These are phyloP conservation scores for Grifola frondosa DNA, from an alignment of 1,284 basidiomycete species.

Conservation along the genomic window DNA sequence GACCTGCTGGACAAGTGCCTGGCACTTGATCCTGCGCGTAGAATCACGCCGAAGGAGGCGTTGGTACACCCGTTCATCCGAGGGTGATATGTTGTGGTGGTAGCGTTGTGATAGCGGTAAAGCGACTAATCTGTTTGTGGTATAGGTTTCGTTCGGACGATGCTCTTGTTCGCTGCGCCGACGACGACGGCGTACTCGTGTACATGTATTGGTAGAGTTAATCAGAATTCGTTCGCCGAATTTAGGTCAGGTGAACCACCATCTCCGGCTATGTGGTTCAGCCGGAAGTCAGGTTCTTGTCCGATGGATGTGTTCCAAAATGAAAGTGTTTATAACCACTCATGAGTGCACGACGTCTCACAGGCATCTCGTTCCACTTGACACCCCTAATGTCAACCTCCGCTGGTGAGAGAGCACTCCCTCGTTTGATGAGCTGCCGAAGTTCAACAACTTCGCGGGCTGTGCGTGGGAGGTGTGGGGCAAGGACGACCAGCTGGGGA, in stretches of 20 bases:
- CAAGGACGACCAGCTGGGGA: slow-evolving; percentile 66
- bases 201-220: too few species aligned
- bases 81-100: slow-evolving; percentile 39
- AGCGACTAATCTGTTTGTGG: slow-evolving; percentile 2
- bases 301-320: too few species aligned
- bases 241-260: too few species aligned
- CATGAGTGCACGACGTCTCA: slow-evolving; percentile 6
- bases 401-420: slow-evolving; percentile 32
- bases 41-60: slow-evolving; percentile 88
- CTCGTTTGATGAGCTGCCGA: slow-evolving; percentile 60
- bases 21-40: slow-evolving; percentile 83
- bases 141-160: not conserved
- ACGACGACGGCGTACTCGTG: too few species aligned
- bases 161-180: too few species aligned
- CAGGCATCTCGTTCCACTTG: slow-evolving; percentile 8
- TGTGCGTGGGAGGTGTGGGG: slow-evolving; percentile 79
- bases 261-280: too few species aligned
- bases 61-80: slow-evolving; percentile 86
- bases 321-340: too few species aligned
- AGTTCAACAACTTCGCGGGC: slow-evolving; percentile 54
- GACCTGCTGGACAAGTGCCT: slow-evolving; percentile 93
- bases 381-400: slow-evolving; percentile 7
- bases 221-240: too few species aligned
- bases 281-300: too few species aligned
- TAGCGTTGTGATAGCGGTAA: not conserved